Base-by-base conservation (phyloP, 176 grass and related monocot species). In the Carex kokanica region DNA sequence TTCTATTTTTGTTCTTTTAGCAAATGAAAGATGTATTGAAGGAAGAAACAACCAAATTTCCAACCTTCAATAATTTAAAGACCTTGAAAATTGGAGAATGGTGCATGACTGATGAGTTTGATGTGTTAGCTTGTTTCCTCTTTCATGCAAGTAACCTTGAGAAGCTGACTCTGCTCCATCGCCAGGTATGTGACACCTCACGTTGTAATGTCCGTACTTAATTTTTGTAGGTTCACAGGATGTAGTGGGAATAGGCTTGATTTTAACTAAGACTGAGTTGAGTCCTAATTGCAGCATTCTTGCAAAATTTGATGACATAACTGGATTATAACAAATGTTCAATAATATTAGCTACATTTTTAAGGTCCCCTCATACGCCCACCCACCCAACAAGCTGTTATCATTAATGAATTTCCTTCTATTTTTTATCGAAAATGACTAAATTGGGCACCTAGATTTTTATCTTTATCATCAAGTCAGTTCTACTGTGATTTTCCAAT, bases 61-160 rank as follows among this genome's bases (percentile, higher is more conserved):
- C 73, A 4, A 77, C 73, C 73, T 77, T 77, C 24, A 29, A 55
- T 29, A 77, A 77, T 31, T 77, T 77, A 31, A 77, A 16, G 49
- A 55, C 13, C 73, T 55, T 77, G 73, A 77, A 53, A 77, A 55
- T 77, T 31, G 73, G 73, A 77, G 49, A 54, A 77, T 55, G 73
- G 47, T 15, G 23, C 47, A 77, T 77, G 21, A 55, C 73, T 55
- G 41, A 4, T 16, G 73, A 77, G 24, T 77, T 55, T 4, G 49
- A 77, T 55, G 12, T 77, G 13, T 49, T 77, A 18, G 73, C 73
- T 55, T 1, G 6, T 53, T 77, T 77, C 21, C 73, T 77, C 24
- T 6, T 17, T 49, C 49, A 54, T 55, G 73, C 73, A 31, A 49
- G 24, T 18, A 15, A 29, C 15, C 12, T 77, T 10, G 49, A 55